Conservation (phyloP, 148 eudicot species). For the Camellia sinensis region DNA sequence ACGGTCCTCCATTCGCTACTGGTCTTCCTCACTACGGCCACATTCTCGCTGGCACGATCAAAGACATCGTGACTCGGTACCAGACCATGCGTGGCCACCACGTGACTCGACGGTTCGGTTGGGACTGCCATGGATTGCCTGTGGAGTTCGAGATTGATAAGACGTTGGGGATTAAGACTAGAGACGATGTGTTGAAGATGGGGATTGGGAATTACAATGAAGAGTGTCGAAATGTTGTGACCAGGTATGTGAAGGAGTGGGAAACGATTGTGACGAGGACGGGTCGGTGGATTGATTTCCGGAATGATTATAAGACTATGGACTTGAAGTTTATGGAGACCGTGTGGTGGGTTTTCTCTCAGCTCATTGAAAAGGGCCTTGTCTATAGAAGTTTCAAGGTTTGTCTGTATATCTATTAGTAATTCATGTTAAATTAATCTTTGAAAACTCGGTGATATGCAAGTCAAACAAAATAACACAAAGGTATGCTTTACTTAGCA, state of each 20-base stretch:
- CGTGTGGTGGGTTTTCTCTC: slow-evolving; percentile 88
- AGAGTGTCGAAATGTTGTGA: slow-evolving; percentile 83
- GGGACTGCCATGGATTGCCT: slow-evolving; percentile 95
- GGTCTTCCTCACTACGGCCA: slow-evolving; percentile 97
- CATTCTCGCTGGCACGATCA: slow-evolving; percentile 84
- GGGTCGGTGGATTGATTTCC: slow-evolving; percentile 94
- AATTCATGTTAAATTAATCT: neutral
- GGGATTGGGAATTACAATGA: slow-evolving; percentile 89
- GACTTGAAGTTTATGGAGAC: slow-evolving; percentile 83
- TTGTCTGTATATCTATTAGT: neutral
- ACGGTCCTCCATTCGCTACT: slow-evolving; percentile 93
- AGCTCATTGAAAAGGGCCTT: slow-evolving; percentile 60
- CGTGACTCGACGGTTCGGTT: slow-evolving; percentile 88
- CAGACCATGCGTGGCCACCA: slow-evolving; percentile 83
- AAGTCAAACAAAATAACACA: too few relatives aligned
- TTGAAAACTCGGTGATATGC: too few relatives aligned
- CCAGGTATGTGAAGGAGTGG: slow-evolving; percentile 86
- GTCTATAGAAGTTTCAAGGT: slow-evolving; percentile 96
- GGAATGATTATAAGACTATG: slow-evolving; percentile 92
- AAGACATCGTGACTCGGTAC: slow-evolving; percentile 86
- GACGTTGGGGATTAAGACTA: slow-evolving; percentile 58
- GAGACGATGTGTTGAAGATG: slow-evolving; percentile 72
- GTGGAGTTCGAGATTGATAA: slow-evolving; percentile 85
- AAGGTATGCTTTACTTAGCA: too few relatives aligned
- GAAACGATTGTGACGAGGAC: slow-evolving; percentile 67